Conservation (phyloP, 2,329 filamentous ascomycete species). For the Alternaria triticina region DNA sequence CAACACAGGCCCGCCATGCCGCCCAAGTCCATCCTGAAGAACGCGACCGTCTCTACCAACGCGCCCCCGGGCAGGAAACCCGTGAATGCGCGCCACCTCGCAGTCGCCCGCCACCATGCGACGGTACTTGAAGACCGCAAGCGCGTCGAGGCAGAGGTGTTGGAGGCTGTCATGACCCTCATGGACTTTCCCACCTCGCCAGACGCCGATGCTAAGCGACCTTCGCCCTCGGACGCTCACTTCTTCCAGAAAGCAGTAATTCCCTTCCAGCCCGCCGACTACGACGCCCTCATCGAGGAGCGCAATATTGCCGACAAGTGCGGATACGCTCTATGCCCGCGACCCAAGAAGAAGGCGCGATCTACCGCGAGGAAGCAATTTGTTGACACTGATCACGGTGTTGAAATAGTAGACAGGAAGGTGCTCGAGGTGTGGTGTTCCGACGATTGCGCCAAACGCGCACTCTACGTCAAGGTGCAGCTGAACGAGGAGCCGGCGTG, state of each 20-base stretch:
- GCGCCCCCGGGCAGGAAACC: constrained; percentile 32
- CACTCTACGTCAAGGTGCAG: constrained; percentile 87
- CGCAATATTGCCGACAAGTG: constrained; percentile 83
- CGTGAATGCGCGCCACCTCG: constrained; percentile 54
- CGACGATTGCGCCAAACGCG: constrained; percentile 75
- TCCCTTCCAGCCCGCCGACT: constrained; percentile 85
- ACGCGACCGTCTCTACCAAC: constrained; percentile 19
- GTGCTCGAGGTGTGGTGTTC: constrained; percentile 89
- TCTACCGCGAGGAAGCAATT: constrained; percentile 63
- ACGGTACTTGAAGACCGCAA: constrained; percentile 82
- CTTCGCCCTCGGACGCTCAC: constrained; percentile 64
- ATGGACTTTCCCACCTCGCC: constrained; percentile 66
- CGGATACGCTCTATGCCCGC: constrained; percentile 81
- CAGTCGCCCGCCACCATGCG: constrained; percentile 82
- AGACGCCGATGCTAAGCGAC: constrained; percentile 58
- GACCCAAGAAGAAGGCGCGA: constrained; percentile 65
- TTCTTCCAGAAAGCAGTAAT: constrained; percentile 71
- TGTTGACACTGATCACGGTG: constrained; percentile 64
- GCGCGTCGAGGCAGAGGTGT: constrained; percentile 75
- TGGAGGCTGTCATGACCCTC: constrained; percentile 73
- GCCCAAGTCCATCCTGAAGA: constrained; percentile 56
- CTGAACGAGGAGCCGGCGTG: constrained; percentile 84
- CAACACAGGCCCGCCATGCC: constrained; percentile 32
- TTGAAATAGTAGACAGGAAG: constrained; percentile 71
- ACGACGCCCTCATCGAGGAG: constrained; percentile 86